Evolutionary conservation across 1,284 basidiomycete genomes (phyloP), one percentile per base, ranked within the genome.

Genomic region (Phellinidium pouzarii): DNA sequence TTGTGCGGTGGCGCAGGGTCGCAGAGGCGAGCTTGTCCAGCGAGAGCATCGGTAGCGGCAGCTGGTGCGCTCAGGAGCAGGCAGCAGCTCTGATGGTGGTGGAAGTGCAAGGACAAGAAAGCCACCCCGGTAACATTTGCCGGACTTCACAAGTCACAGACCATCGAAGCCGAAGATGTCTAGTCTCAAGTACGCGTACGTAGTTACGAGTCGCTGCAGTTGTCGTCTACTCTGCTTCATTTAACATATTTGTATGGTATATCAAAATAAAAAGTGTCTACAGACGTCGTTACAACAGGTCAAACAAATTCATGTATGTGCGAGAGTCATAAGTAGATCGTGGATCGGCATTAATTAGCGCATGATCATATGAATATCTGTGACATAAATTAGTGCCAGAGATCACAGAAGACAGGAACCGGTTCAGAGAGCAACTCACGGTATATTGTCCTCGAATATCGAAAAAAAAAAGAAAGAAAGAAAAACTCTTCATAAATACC

Each of bases 21-120:
- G n/a, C 37, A 20, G 14, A n/a, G 37, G 14, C 37, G 37, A 17
- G 37, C n/a, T 67, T 68, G 66, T 69, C 68, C 68, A 67, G 25
- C 11, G 43, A 44, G 27, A 22, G 2, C 17, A 22, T 9, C 43
- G 43, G 27, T 22, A 20, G 12, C 25, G 11, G 3, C 20, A 27
- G 23, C 12, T 40, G 8, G 36, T 7, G 20, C 19, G 29, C 46
- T 17, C 9, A 37, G 43, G 44, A 25, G 44, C 25, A 7, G 20
- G 44, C 25, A 7, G 20, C 9, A 47, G 17, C 22, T 23, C 34
- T 46, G 43, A 26, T 47, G 36, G 51, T 52, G 51, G 44, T 46
- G 44, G 44, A n/a, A 31, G 34, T 19, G 27, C 22, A 20, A n/a
- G 23, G 17, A 36, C 27, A 29, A 51, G 50, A 38, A 38, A 52